Base-by-base conservation (phyloP, 306 rosid species). In the Betula pendula region DNA sequence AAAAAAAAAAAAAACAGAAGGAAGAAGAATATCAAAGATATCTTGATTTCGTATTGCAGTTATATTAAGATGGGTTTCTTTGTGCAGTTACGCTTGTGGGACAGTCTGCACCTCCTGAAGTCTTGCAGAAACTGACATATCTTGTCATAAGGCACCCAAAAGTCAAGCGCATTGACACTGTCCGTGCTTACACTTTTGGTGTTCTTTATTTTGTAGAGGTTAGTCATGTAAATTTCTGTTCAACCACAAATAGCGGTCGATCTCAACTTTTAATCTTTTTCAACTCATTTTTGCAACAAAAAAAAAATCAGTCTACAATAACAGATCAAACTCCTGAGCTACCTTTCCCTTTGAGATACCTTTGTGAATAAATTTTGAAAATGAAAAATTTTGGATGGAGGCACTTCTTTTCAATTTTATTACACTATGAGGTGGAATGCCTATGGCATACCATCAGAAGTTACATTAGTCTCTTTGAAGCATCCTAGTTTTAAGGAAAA, bases 121-220 rank as follows among this genome's bases (percentile, higher is more conserved):
- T 96, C 71, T 73, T 96, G 80, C 93, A 91, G 88, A 92, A 86
- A 87, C 78, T 96, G 43, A 92, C 99, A 40, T 96, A 96, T 84
- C 91, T 92, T 42, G 91, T 76, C 73, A 56, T 91, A 71, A 84
- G 83, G 85, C 88, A 90, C 81, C 99, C 98, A 48, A 44, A 67
- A 74, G 84, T 96, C 76, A 86, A 91, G 77, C 97, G 98, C 0
- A 65, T 96, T 20, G 99, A 95, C 84, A 95, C 99, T 8, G 96
- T 95, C 75, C 97, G 99, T 0, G 99, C 99, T 5, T 95, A 95
- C 88, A 95, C 98, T 71, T 95, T 95, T 71, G 99, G 99, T 0
- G 99, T 78, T 83, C 92, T 95, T 70, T 95, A 92, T 85, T 95
- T 95, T 80, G 99, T 95, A 9, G 99, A 95, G 99, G 97, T 95